Conservation (phyloP, 2,329 filamentous ascomycete genomes). For the Calonectria ilicicola region DNA sequence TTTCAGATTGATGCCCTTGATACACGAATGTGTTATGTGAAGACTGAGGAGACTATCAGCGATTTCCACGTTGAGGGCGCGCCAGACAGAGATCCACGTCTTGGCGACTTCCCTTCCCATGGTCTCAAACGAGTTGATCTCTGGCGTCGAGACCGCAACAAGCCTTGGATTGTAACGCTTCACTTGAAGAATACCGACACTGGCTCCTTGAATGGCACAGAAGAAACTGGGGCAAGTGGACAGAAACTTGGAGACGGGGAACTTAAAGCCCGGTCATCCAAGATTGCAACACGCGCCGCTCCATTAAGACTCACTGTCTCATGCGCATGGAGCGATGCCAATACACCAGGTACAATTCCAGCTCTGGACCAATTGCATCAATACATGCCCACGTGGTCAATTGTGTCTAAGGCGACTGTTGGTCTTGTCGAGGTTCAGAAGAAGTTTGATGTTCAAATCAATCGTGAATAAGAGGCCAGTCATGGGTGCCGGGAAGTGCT, state of each 20-base stretch:
- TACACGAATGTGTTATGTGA: constrained; percentile 81
- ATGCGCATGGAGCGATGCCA: constrained; percentile 91
- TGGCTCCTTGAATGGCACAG: neutral
- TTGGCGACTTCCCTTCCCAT: constrained; percentile 70
- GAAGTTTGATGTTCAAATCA: constrained; percentile 53
- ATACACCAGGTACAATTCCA: constrained; percentile 77
- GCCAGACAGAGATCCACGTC: constrained; percentile 70
- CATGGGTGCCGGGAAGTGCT: neutral
- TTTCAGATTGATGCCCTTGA: constrained; percentile 79
- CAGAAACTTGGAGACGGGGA: constrained; percentile 22
- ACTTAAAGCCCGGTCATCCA: constrained; percentile 25
- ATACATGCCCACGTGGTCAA: constrained; percentile 84
- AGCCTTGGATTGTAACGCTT: constrained; percentile 75
- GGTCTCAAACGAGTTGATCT: constrained; percentile 79
- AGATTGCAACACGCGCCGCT: constrained; percentile 14
- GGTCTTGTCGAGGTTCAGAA: constrained; percentile 87
- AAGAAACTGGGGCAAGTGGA: neutral
- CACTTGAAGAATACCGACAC: constrained; percentile 29
- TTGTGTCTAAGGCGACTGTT: constrained; percentile 79
- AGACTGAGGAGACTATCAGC: constrained; percentile 76
- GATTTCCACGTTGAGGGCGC: constrained; percentile 74
- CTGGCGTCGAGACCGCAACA: constrained; percentile 85
- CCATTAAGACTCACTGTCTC: constrained; percentile 73
- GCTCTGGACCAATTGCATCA: constrained; percentile 83
- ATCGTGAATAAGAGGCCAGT: neutral